Conservation (phyloP, 129 eudicot species). For the Lonicera japonica region DNA sequence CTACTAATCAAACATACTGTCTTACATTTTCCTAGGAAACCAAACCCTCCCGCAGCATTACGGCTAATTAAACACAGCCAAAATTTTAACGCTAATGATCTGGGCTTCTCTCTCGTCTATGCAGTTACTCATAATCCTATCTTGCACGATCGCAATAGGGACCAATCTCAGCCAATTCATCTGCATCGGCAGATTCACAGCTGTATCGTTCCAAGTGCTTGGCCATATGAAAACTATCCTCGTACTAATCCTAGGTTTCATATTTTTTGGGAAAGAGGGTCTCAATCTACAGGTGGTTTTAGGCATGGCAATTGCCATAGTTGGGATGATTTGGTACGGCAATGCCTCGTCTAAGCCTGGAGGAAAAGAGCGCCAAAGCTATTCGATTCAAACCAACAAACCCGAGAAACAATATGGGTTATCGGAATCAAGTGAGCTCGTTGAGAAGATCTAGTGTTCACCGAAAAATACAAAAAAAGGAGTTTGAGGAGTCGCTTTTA, state of each 20-base stretch:
- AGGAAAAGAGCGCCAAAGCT: constrained; percentile 40
- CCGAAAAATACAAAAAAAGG: no score
- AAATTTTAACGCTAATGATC: background rate
- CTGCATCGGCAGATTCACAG: constrained; percentile 39
- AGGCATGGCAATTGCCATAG: constrained; percentile 39
- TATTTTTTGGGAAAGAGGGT: constrained; percentile 65
- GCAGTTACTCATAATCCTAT: constrained; percentile 30
- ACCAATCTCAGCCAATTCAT: constrained; percentile 41
- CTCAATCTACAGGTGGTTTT: constrained; percentile 56
- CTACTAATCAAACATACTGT: no score
- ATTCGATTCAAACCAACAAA: constrained; percentile 17
- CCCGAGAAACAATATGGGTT: background rate
- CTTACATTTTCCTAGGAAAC: no score
- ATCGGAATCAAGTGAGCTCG: background rate
- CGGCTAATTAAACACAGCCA: no score
- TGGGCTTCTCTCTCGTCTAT: background rate
- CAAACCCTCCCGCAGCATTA: no score
- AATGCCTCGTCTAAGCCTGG: constrained; percentile 49
- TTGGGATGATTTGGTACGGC: constrained; percentile 47
- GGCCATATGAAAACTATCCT: constrained; percentile 82
- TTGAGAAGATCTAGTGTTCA: background rate
- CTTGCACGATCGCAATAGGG: constrained; percentile 34
- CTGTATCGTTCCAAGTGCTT: constrained; percentile 66
- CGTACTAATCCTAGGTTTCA: constrained; percentile 53
- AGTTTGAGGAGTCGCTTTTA: no score